Evolutionary conservation across 2,329 filamentous ascomycete genomes (phyloP), one percentile per base, ranked within the genome.

Genomic region (Penicillium brevicompactum): DNA sequence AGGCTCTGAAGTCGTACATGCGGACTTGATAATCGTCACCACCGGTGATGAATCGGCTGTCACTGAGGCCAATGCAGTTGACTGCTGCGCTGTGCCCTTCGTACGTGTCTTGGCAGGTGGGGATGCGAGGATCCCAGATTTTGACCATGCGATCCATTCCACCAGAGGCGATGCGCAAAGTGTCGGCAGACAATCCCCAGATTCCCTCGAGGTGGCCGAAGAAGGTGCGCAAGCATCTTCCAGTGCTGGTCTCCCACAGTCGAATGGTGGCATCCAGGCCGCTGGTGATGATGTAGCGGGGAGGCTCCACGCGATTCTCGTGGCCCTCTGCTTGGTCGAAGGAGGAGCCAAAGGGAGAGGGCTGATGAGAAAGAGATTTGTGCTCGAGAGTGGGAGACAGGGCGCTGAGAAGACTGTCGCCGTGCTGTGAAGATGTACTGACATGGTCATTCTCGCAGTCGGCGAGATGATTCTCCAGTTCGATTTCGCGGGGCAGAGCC

Each of bases 181-280:
- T 92, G 74, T 97, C 93, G 3, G 90, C 93, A 0, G 90, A 91
- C 2, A 99, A 81, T 5, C 90, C 89, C 94, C 94, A 99, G 18
- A 99, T 89, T 31, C 94, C 94, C 73, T 99, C 94, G 21, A 99
- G 84, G 68, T 99, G 94, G 0, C 94, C 94, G 70, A 97, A 99
- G 80, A 97, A 96, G 31, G 91, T 96, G 58, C 91, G 89, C 32
- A 97, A 82, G 67, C 91, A 96, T 60, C 86, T 85, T 37, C 91
- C 91, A 0, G 89, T 89, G 5, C 84, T 84, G 1, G 92, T 90
- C 70, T 97, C 91, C 93, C 94, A 99, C 18, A 97, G 82, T 10
- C 93, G 88, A 59, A 97, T 90, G 0, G 92, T 97, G 54, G 88
- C 89, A 73, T 99, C 94, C 16, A 99, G 83, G 0, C 91, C 92